Base-by-base conservation (phyloP, 805 yeast species). In the Kodamaea lidongshanica region DNA sequence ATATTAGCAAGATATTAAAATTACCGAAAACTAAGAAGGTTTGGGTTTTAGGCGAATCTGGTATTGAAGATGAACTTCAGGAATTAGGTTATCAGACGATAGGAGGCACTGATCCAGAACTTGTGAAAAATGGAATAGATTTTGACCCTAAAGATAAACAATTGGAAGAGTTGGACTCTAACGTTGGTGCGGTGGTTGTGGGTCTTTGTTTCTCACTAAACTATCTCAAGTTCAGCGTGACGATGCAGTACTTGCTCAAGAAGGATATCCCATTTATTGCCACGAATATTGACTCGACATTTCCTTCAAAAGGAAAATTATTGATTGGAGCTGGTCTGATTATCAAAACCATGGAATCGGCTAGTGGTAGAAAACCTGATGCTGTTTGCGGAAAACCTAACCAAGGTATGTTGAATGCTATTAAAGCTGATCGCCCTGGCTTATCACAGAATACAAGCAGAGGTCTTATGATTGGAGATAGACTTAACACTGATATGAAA, bases 241-340 rank as follows among this genome's bases (percentile, higher is more conserved):
- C 96, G 5, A 67, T 88, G 62, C 88, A 85, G 46, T 88, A 92
- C 46, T 64, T 92, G 29, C 65, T 69, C 38, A 72, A 78, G 35
- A 76, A 77, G 28, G 63, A 67, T 2, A 66, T 85, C 3, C 71
- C 78, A 18, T 92, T 86, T 55, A 66, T 92, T 40, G 97, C 96
- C 13, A 92, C 97, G 4, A 92, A 92, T 54, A 83, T 84, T 24
- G 98, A 92, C 56, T 81, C 95, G 1, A 92, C 98, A 0, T 92
- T 77, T 64, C 98, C 98, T 2, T 74, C 82, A 35, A 79, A 83
- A 55, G 96, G 95, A 1, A 66, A 74, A 44, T 71, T 84, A 28
- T 69, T 92, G 28, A 94, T 96, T 12, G 98, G 98, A 17, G 97
- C 98, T 1, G 98, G 98, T 1, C 79, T 96, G 2, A 73, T 86